These are phyloP conservation scores for Lolium perenne DNA, from an alignment of 176 grass and related monocot species.

Conservation along the genomic window DNA sequence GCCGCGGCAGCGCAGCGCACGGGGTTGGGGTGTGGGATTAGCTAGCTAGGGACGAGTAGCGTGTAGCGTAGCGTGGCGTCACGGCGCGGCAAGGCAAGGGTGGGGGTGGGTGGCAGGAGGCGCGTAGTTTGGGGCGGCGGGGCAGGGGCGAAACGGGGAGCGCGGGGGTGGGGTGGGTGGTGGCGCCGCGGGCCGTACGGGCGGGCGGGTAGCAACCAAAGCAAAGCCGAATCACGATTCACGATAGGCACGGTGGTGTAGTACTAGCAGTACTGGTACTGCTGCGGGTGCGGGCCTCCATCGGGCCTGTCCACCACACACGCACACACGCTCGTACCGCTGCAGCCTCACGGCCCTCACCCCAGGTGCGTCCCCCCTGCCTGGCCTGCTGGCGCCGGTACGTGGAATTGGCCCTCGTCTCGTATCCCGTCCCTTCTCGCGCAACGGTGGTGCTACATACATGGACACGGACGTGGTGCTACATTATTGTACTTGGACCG, in stretches of 20 bases:
- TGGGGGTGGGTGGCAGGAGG: constrained; percentile 29
- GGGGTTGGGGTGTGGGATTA: neutral
- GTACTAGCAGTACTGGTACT: neutral
- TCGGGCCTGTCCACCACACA: constrained; percentile 6
- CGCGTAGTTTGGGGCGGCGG: constrained; percentile 37
- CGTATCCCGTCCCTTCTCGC: neutral
- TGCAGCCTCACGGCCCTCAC: neutral
- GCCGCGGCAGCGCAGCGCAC: neutral
- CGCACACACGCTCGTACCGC: neutral
- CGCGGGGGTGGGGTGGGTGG: constrained; percentile 8
- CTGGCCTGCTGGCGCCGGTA: neutral
- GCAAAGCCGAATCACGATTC: neutral
- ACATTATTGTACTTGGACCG: neutral
- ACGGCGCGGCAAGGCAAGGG: constrained; percentile 12
- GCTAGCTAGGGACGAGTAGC: neutral
- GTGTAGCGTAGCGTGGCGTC: constrained; percentile 18
- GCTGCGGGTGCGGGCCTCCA: neutral
- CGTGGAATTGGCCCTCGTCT: neutral
- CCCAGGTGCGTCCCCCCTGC: constrained; percentile 1
- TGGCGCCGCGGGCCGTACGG: constrained; percentile 29
- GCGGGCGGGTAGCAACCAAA: neutral
- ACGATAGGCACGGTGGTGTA: constrained; percentile 32
- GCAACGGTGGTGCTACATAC: too few species aligned
- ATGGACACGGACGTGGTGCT: neutral
- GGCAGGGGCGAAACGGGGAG: neutral